Base-by-base conservation (phyloP, 345 rosid genomes). In the Linum trigynum region DNA sequence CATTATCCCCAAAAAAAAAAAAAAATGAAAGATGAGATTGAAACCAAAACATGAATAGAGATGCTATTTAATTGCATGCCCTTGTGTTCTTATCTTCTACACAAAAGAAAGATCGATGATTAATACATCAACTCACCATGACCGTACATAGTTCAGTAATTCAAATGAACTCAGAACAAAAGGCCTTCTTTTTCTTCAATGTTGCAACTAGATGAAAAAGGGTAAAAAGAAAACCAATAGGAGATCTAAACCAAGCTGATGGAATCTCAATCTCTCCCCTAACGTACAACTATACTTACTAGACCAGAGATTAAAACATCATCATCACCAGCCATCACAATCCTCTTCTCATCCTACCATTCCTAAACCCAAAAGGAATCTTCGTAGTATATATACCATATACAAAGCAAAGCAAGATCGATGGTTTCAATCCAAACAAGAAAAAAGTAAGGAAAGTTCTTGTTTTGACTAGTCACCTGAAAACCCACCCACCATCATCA, bases 401-500 rank as follows among this genome's bases (percentile, higher is more conserved):
- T 48, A 48, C 53, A 41, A 4, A 41, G 45, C 45, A 41, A 41
- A 8, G 9, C 6, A 41, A 4, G 45, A 8, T 41, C 45, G 45
- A 41, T 41, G 32, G 32, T 23, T 23, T 23, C 32, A 23, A 23
- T 23, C 32, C 45, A 4, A 48, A 48, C 14, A 48, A 48, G 14
- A 48, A 48, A 48, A 48, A 6, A 15, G 53, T 2, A 1, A 48
- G 53, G 53, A 48, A 48, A 48, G 53, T 48, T 12, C 14, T 3
- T 48, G 53, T 9, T 23, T 23, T 23, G 32, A 23, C 32, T 9
- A 48, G 14, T 48, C 53, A 48, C 53, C 53, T 48, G 53, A 40
- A 68, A 57, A 56, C 53, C 66, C 43, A 50, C 39, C 65, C 50
- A 10, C 2, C 38, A 68, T 50, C 10, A 61, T 56, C 23, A 55